Conservation (phyloP, 441 rosid species). For the Euphorbia celastroides region DNA sequence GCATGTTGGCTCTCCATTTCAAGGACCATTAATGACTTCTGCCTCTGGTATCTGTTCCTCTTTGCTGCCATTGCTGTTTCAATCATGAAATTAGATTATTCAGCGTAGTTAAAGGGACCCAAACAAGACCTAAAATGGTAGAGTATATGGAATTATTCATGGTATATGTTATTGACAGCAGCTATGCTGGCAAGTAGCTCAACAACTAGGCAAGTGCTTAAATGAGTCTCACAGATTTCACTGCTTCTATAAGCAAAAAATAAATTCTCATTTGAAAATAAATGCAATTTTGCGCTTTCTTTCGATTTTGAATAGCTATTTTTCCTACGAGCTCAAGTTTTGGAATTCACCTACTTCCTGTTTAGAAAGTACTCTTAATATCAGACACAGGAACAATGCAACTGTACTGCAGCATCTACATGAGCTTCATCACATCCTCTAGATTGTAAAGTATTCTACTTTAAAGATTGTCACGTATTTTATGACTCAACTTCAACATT, state of each 20-base stretch:
- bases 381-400: not conserved
- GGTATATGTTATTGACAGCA: not conserved
- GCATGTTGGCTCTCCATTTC: constrained; percentile 99
- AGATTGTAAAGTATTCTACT: not conserved
- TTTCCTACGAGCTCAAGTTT: not conserved
- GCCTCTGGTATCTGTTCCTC: constrained; percentile 88
- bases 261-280: not conserved
- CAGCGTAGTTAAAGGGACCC: not conserved
- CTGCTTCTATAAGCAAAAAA: not conserved
- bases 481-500: not conserved
- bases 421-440: not conserved
- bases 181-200: not conserved
- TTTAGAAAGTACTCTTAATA: not conserved
- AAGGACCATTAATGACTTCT: constrained; percentile 81
- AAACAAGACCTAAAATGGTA: no score
- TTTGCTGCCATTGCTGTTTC: constrained; percentile 74
- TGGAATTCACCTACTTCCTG: not conserved
- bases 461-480: not conserved
- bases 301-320: not conserved
- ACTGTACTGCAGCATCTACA: not conserved
- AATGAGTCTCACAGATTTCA: not conserved
- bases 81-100: not conserved
- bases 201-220: not conserved
- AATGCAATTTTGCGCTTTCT: not conserved
- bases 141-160: no score